Evolutionary conservation across 805 yeast species (phyloP), one percentile per base, ranked within the genome.

Genomic region (Lipomyces spencermartinsiae): DNA sequence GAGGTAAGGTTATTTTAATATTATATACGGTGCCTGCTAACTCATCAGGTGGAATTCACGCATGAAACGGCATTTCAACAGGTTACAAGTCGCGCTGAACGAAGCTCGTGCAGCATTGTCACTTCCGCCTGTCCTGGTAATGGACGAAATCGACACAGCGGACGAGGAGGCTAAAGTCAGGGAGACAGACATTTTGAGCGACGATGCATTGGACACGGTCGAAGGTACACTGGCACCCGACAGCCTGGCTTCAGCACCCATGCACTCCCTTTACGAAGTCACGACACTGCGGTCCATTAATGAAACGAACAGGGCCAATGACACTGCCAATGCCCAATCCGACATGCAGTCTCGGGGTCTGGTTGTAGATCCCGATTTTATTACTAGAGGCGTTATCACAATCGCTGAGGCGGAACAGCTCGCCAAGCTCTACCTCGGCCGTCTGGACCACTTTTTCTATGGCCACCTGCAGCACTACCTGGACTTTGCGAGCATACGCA

Each of bases 391-490:
- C 7, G 59, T 67, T 3, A 67, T 67, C 31, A 67, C 59, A 7
- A 51, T 58, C 16, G 68, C 65, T 1, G 70, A 64, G 25, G 70
- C 70, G 5, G 68, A 61, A 10, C 70, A 56, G 33, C 49, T 67
- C 7, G 57, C 67, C 12, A 64, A 67, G 33, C 37, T 39, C 4
- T 67, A 67, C 37, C 22, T 67, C 14, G 34, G 34, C 12, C 34
- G 67, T 31, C 61, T 67, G 2, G 70, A 67, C 33, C 70, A 67
- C 57, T 67, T 53, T 35, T 67, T 67, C 60, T 67, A 67, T 39
- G 70, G 64, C 6, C 70, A 63, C 35, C 25, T 67, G 8, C 61
- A 67, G 29, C 53, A 64, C 7, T 67, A 67, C 25, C 51, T 49
- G 2, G 70, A 67, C 25, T 67, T 67, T 31, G 43, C 37, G 10